Conservation (phyloP, 208 protist genomes). For the Acanthamoeba royreba region DNA sequence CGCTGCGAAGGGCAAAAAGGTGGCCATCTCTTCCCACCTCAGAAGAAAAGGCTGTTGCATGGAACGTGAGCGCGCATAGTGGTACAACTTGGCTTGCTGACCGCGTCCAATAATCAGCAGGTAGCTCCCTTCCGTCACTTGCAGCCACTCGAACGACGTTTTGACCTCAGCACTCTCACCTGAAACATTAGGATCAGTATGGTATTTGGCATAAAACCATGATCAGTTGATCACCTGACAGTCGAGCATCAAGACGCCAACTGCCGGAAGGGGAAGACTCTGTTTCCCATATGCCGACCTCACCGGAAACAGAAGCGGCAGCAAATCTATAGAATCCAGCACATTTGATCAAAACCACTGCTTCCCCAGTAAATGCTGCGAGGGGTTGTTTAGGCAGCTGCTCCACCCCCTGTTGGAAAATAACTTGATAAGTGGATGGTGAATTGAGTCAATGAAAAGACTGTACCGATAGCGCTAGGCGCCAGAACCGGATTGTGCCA, state of each 20-base stretch:
- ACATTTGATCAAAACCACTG: not conserved
- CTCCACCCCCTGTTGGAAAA: not conserved
- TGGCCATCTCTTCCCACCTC: not conserved
- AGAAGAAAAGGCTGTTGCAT: not conserved
- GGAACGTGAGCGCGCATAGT: not conserved
- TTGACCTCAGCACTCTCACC: not conserved
- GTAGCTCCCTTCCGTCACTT: not conserved
- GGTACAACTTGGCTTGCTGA: not conserved
- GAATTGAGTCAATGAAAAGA: not conserved
- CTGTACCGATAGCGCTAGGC: not conserved
- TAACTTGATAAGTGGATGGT: not conserved
- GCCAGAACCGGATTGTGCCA: constrained; percentile 9
- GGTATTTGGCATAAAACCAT: too few species aligned
- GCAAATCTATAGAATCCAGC: not conserved
- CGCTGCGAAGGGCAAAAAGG: not conserved
- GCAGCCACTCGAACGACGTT: not conserved
- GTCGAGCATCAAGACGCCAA: not conserved
- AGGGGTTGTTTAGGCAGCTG: not conserved
- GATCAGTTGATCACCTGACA: too few species aligned
- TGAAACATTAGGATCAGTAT: too few species aligned
- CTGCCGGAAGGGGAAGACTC: not conserved
- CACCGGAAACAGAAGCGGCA: not conserved
- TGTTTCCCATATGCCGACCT: not conserved
- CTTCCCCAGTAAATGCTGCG: not conserved
- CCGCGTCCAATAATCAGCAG: not conserved